Evolutionary conservation across 768 basidiomycete species (phyloP).

Genomic region (Saitozyma podzolica): DNA sequence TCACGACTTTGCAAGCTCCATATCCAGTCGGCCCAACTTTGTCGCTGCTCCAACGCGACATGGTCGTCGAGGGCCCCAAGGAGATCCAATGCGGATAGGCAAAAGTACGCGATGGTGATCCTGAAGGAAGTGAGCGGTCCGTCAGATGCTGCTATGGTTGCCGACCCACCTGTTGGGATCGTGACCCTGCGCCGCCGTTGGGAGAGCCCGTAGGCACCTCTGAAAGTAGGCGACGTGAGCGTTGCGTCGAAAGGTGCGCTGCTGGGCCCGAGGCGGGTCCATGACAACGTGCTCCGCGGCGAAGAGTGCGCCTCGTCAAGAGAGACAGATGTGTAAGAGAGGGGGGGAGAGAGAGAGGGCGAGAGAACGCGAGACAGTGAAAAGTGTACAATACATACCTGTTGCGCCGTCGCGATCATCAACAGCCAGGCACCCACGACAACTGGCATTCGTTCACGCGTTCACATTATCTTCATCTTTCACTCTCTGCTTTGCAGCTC

Average conservation of each 20-base stretch:
- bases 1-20: conserved; percentile 80
- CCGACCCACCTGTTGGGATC: conserved; percentile 69
- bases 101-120: conserved; percentile 84
- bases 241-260: conserved; percentile 52
- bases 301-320: no score
- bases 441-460: no score
- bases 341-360: no score
- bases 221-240: conserved; percentile 68
- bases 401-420: no score
- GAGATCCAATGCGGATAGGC: conserved; percentile 78
- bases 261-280: conserved; percentile 1
- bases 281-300: no score
- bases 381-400: no score
- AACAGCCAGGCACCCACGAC: no score
- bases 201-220: conserved; percentile 71
- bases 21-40: conserved; percentile 76
- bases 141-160: conserved; percentile 9
- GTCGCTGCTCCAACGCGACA: conserved; percentile 60
- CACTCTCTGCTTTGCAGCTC: no score
- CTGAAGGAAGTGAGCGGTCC: conserved; percentile 54
- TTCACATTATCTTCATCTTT: no score
- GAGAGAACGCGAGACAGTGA: no score
- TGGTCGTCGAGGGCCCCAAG: conserved; percentile 60
- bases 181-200: conserved; percentile 65
- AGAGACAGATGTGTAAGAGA: no score